phyloP scores from a whole-genome alignment of 768 basidiomycete genomes.

The Gymnopilus junonius region DNA sequence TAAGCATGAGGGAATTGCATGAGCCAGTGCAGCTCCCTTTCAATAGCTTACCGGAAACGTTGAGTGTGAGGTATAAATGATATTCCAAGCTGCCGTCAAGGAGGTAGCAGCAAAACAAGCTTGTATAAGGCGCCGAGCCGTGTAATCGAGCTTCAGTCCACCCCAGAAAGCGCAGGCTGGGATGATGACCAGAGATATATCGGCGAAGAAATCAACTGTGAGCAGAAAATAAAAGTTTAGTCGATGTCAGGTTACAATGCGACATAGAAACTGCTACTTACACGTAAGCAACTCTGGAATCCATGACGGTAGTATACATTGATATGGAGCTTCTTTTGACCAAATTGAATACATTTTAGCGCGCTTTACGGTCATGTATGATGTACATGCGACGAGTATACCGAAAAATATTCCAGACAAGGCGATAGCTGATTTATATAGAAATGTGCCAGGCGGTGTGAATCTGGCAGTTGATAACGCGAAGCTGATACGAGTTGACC shows the following conservation, averaged over 20 bases:
- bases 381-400: not conserved
- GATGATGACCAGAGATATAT: not conserved
- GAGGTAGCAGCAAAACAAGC: not conserved
- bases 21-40: not conserved
- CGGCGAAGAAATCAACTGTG: slow-evolving; percentile 3
- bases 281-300: not conserved
- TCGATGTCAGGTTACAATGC: not conserved
- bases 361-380: not conserved
- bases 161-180: not conserved
- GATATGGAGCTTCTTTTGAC: not conserved
- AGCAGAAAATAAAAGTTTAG: not conserved
- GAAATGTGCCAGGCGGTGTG: not conserved
- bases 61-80: not conserved
- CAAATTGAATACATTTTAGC: not conserved
- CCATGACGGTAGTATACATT: not conserved
- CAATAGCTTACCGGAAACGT: not conserved
- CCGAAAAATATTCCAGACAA: not conserved
- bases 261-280: not conserved
- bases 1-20: not conserved
- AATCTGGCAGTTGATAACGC: not conserved
- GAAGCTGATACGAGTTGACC: not conserved
- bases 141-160: not conserved
- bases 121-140: not conserved
- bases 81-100: not conserved
- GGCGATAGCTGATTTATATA: not conserved